phyloP scores from a whole-genome alignment of 2,329 filamentous ascomycete species.

The Aspergillus brasiliensis region DNA sequence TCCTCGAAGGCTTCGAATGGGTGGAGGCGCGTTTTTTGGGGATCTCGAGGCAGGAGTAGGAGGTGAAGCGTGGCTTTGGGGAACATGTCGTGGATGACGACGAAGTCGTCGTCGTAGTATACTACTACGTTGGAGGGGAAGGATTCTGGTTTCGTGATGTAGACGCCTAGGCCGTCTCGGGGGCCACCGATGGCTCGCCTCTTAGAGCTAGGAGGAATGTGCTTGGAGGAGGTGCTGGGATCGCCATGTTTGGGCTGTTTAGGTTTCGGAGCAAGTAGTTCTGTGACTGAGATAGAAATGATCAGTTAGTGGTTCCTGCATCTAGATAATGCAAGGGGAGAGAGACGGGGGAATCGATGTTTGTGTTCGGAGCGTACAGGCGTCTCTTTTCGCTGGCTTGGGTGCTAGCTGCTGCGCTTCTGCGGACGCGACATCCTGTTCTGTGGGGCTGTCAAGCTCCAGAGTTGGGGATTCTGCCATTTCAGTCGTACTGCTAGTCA shows the following conservation, averaged over 20 bases:
- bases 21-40: slow-evolving; percentile 62
- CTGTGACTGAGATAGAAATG: slow-evolving; percentile 45
- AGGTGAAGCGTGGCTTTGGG: slow-evolving; percentile 85
- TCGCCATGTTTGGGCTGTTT: slow-evolving; percentile 38
- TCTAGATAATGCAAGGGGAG: not conserved
- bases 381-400: slow-evolving; percentile 38
- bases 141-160: slow-evolving; percentile 64
- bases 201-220: slow-evolving; percentile 13
- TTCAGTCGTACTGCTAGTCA: not conserved
- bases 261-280: slow-evolving; percentile 57
- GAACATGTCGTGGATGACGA: slow-evolving; percentile 78
- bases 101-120: slow-evolving; percentile 68
- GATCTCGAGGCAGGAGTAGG: slow-evolving; percentile 79
- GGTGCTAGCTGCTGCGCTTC: slow-evolving; percentile 7
- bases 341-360: not conserved
- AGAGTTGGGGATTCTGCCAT: not conserved
- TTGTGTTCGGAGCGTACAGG: slow-evolving; percentile 30
- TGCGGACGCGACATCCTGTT: slow-evolving; percentile 1
- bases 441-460: slow-evolving; percentile 13
- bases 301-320: not conserved
- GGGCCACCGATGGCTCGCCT: slow-evolving; percentile 44
- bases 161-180: slow-evolving; percentile 66
- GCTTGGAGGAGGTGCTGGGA: not conserved
- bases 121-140: slow-evolving; percentile 64
- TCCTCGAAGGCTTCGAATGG: slow-evolving; percentile 79